Evolutionary conservation across 2,329 filamentous ascomycete genomes (phyloP), one percentile per base, ranked within the genome.

Genomic region (Kalaharituber pfeilii): DNA sequence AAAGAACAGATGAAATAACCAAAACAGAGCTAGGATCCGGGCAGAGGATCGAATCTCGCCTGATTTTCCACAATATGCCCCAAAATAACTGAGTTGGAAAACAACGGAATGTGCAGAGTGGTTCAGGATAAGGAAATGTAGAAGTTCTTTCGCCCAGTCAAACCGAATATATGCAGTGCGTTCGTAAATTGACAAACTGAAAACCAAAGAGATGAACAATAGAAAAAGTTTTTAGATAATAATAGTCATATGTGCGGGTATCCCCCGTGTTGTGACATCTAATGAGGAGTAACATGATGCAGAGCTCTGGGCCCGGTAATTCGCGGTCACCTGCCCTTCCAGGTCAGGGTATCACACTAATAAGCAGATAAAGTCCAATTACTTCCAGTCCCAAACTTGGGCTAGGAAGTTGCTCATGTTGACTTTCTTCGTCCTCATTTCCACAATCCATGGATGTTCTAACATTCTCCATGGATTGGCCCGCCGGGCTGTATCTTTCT

Each of bases 391-490:
- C 91, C 91, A 98, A 44, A 98, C 91, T 64, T 91, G 87, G 57
- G 82, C 80, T 56, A 98, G 76, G 69, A 95, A 98, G 65, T 87
- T 84, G 61, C 80, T 80, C 88, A 98, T 96, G 70, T 96, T 96
- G 67, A 98, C 91, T 63, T 91, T 86, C 74, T 95, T 96, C 53
- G 79, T 76, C 65, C 82, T 83, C 86, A 96, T 96, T 65, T 98
- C 91, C 42, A 86, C 73, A 82, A 98, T 94, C 91, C 91, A 98
- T 1, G 91, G 91, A 70, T 98, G 91, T 67, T 98, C 91, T 60
- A 94, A 78, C 88, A 98, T 98, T 65, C 89, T 85, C 91, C 91
- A 98, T 11, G 91, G 91, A 56, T 85, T 94, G 27, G 89, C 91
- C 67, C 91, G 77, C 65, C 88, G 80, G 55, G 76, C 77, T 20